These are phyloP conservation scores for Monilinia fructigena DNA, from an alignment of 2,329 filamentous ascomycete species.

Conservation along the genomic window DNA sequence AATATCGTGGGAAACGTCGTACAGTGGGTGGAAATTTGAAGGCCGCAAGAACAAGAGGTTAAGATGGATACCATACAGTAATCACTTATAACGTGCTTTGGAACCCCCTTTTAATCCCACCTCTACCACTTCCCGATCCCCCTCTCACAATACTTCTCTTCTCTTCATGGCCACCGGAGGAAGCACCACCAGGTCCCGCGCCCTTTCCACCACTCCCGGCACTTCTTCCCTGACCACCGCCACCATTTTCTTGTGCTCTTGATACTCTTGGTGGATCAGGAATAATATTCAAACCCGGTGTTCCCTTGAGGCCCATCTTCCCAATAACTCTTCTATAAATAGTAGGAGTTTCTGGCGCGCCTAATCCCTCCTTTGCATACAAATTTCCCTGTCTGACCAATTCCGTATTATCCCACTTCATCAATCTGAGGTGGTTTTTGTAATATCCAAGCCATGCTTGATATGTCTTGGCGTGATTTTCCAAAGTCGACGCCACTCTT, in stretches of 20 bases:
- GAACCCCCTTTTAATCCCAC: too few species aligned
- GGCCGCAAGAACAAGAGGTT: background rate
- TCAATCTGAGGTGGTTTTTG: conserved; percentile 50
- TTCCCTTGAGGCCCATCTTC: conserved; percentile 59
- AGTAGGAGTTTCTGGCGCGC: conserved; percentile 47
- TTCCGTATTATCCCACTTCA: conserved; percentile 40
- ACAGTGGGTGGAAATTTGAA: background rate
- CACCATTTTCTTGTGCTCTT: conserved; percentile 24
- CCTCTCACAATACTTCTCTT: too few species aligned
- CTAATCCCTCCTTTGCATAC: conserved; percentile 50
- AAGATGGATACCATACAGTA: background rate
- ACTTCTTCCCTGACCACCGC: conserved; percentile 22
- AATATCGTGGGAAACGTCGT: too few species aligned
- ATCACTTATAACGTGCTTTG: background rate
- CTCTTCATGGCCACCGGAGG: too few species aligned
- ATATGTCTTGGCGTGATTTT: conserved; percentile 51
- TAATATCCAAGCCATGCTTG: conserved; percentile 57
- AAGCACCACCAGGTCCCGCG: background rate
- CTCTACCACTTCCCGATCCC: too few species aligned
- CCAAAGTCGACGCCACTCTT: conserved; percentile 46
- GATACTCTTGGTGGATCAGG: conserved; percentile 44
- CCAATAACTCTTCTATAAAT: conserved; percentile 49
- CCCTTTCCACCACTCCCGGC: conserved; percentile 4
- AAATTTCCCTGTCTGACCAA: conserved; percentile 53
- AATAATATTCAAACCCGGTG: conserved; percentile 49